These are phyloP conservation scores for Meyerozyma elateridarum DNA, from an alignment of 1,139 yeast genomes.

Conservation along the genomic window DNA sequence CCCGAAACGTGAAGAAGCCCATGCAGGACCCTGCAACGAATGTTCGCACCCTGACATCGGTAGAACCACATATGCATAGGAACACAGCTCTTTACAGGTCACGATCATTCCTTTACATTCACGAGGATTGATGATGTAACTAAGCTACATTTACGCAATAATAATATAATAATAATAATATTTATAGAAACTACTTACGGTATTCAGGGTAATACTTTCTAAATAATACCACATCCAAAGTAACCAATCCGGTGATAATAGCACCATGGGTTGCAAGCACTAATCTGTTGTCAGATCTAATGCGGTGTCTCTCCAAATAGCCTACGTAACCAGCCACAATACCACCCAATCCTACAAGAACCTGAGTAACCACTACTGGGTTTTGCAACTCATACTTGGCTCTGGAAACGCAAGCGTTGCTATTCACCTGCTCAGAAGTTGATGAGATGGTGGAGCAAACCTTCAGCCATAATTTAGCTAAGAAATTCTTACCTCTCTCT, in stretches of 20 bases:
- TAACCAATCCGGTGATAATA: slow-evolving; percentile 49
- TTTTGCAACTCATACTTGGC: slow-evolving; percentile 42
- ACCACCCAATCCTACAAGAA: slow-evolving; percentile 47
- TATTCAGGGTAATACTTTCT: slow-evolving; percentile 48
- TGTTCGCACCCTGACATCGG: too few species aligned
- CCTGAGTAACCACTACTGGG: slow-evolving; percentile 58
- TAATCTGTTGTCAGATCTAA: slow-evolving; percentile 40
- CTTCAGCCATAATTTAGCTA: slow-evolving; percentile 13
- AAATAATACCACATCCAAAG: slow-evolving; percentile 52
- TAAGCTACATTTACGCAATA: too few species aligned
- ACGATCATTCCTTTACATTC: too few species aligned
- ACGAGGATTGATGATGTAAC: too few species aligned
- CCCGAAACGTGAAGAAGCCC: too few species aligned
- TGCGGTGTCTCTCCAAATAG: slow-evolving; percentile 50
- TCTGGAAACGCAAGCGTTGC: neutral
- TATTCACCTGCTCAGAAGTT: neutral
- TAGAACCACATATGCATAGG: too few species aligned
- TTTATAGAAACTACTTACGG: slow-evolving; percentile 42
- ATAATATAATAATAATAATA: too few species aligned
- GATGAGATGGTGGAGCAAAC: neutral
- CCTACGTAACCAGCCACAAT: slow-evolving; percentile 46
- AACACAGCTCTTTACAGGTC: too few species aligned
- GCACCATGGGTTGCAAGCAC: slow-evolving; percentile 52
- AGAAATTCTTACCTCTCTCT: slow-evolving; percentile 20
- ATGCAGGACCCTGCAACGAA: too few species aligned